Evolutionary conservation across 805 yeast genomes (phyloP), one percentile per base, ranked within the genome.

Genomic region (Zygoascus biomembranicola): DNA sequence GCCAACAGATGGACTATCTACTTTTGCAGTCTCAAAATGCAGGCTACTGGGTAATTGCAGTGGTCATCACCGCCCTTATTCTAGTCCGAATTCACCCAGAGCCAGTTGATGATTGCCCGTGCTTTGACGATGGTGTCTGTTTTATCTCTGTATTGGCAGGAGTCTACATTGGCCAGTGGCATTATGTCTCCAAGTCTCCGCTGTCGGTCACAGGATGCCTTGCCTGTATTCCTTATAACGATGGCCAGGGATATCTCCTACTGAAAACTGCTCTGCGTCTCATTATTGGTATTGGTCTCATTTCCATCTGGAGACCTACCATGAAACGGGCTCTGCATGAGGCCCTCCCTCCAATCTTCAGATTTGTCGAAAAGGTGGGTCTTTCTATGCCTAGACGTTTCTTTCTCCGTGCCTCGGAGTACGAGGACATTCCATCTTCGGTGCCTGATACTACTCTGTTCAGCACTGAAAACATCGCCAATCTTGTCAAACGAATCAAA

Each of bases 81-180:
- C 56, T 70, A 1, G 77, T 90, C 20, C 82, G 85, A 61, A 68
- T 75, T 43, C 96, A 90, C 69, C 86, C 90, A 0, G 80, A 78
- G 54, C 98, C 98, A 1, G 82, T 86, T 19, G 99, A 94, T 61
- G 85, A 84, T 59, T 92, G 99, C 65, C 99, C 99, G 1, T 94
- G 99, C 67, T 92, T 85, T 64, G 97, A 90, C 63, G 99, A 92
- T 66, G 81, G 90, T 18, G 96, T 92, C 32, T 95, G 98, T 5
- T 92, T 92, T 62, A 72, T 90, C 51, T 96, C 96, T 2, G 97
- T 90, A 44, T 73, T 90, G 14, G 71, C 82, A 45, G 99, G 99
- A 0, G 61, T 85, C 6, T 94, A 86, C 57, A 58, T 85, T 26
- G 75, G 82, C 18, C 80, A 78, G 60, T 82, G 85, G 81, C 56